These are phyloP conservation scores for Amanita muscaria DNA, from an alignment of 768 basidiomycete genomes.

Conservation along the genomic window DNA sequence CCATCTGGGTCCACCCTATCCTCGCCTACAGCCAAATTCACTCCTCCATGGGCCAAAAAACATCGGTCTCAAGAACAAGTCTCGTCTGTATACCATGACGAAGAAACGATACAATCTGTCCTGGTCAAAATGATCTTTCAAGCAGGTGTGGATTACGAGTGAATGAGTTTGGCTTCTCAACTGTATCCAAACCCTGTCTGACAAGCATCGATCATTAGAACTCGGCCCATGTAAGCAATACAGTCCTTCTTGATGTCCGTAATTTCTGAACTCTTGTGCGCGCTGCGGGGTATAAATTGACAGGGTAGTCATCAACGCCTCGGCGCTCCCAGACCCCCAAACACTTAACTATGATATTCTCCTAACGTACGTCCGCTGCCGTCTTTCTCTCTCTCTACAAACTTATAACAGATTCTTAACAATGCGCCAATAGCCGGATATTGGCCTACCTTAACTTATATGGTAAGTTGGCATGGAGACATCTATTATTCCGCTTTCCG, in stretches of 20 bases:
- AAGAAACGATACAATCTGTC: constrained; percentile 56
- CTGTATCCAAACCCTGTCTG: not conserved
- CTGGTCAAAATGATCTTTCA: constrained; percentile 74
- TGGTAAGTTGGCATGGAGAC: constrained; percentile 33
- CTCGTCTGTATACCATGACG: constrained; percentile 34
- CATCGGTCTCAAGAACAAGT: constrained; percentile 18
- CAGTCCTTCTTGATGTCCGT: not conserved
- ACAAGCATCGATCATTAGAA: constrained; percentile 35
- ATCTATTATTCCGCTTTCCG: too few relatives aligned
- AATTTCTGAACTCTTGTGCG: too few relatives aligned
- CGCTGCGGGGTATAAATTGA: constrained; percentile 3
- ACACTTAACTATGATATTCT: constrained; percentile 72
- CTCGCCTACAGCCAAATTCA: constrained; percentile 30
- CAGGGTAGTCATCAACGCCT: constrained; percentile 80
- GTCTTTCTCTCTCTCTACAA: constrained; percentile 5
- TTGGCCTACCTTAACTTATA: constrained; percentile 75
- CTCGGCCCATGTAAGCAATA: constrained; percentile 81
- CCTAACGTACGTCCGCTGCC: constrained; percentile 45
- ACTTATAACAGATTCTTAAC: constrained; percentile 8
- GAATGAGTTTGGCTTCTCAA: constrained; percentile 20
- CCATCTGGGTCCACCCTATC: constrained; percentile 13
- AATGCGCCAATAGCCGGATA: constrained; percentile 44
- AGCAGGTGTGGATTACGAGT: constrained; percentile 89
- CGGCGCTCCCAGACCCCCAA: constrained; percentile 73
- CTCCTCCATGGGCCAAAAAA: constrained; percentile 45